These are phyloP conservation scores for Hyaloscypha variabilis DNA, from an alignment of 495 filamentous ascomycete species.

Conservation along the genomic window DNA sequence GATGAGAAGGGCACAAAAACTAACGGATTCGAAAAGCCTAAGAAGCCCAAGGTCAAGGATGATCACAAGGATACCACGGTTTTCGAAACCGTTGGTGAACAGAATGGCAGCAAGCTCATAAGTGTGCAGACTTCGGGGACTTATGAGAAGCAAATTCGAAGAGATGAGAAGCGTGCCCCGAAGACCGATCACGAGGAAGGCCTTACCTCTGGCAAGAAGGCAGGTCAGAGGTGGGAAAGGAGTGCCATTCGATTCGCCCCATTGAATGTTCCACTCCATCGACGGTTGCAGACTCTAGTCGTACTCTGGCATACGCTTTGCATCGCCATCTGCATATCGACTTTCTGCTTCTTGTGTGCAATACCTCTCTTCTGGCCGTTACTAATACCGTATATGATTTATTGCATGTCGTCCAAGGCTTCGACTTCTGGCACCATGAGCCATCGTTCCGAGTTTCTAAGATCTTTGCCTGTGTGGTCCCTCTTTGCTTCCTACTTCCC, in stretches of 20 bases:
- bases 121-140: slow-evolving; percentile 21
- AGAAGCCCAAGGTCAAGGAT: slow-evolving; percentile 3
- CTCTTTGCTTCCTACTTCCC: slow-evolving; percentile 94
- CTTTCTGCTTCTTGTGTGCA: slow-evolving; percentile 89
- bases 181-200: slow-evolving; percentile 13
- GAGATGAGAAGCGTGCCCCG: slow-evolving; percentile 10
- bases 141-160: slow-evolving; percentile 17
- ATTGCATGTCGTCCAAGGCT: slow-evolving; percentile 77
- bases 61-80: slow-evolving; percentile 9
- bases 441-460: slow-evolving; percentile 71
- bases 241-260: slow-evolving; percentile 75
- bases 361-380: slow-evolving; percentile 92
- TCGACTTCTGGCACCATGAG: slow-evolving; percentile 72
- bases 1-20: slow-evolving; percentile 13
- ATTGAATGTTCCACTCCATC: slow-evolving; percentile 79
- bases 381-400: slow-evolving; percentile 86
- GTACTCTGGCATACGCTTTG: slow-evolving; percentile 85
- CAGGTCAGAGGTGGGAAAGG: slow-evolving; percentile 32
- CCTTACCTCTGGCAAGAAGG: slow-evolving; percentile 28
- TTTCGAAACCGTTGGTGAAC: slow-evolving; percentile 15
- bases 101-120: slow-evolving; percentile 23
- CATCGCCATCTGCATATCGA: slow-evolving; percentile 72
- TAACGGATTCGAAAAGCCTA: slow-evolving; percentile 7
- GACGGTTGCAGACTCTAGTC: slow-evolving; percentile 84
- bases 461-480: slow-evolving; percentile 78